These are phyloP conservation scores for Diaporthe aspalathi DNA, from an alignment of 2,329 filamentous ascomycete species.

Conservation along the genomic window DNA sequence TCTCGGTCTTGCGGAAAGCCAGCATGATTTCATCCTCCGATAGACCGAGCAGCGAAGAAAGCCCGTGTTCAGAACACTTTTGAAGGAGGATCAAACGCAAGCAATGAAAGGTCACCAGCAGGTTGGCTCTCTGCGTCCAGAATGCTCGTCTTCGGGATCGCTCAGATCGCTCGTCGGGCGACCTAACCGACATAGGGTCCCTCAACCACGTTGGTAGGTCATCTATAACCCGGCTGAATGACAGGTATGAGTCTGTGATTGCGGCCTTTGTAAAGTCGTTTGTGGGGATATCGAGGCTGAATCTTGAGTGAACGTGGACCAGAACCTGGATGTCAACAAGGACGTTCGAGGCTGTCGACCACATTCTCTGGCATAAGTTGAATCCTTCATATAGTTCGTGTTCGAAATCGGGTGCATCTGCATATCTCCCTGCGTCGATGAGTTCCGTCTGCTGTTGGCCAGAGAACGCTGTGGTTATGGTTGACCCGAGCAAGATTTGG, in stretches of 20 bases:
- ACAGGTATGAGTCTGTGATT: constrained; percentile 14
- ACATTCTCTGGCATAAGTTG: constrained; percentile 12
- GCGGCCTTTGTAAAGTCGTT: not conserved
- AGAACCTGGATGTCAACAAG: constrained; percentile 10
- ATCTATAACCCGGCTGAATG: constrained; percentile 10
- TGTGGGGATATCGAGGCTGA: not conserved
- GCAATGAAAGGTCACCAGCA: not conserved
- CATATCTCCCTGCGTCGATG: not conserved
- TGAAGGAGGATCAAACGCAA: not conserved
- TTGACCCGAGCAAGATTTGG: not conserved
- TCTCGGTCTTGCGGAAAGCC: constrained; percentile 19
- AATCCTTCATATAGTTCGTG: not conserved
- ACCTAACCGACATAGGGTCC: not conserved
- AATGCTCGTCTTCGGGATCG: constrained; percentile 1
- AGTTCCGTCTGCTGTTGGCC: constrained; percentile 2
- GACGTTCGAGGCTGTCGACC: constrained; percentile 4
- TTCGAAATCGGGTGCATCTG: constrained; percentile 1
- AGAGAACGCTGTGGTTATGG: not conserved
- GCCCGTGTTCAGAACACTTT: not conserved
- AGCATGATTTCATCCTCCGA: constrained; percentile 1
- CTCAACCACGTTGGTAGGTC: not conserved
- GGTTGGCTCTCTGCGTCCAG: constrained; percentile 10
- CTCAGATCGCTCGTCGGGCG: constrained; percentile 3
- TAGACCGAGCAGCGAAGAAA: not conserved
- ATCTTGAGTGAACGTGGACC: not conserved